Evolutionary conservation across 345 rosid genomes (phyloP).

Genomic region (Moricandia moricandioides): DNA sequence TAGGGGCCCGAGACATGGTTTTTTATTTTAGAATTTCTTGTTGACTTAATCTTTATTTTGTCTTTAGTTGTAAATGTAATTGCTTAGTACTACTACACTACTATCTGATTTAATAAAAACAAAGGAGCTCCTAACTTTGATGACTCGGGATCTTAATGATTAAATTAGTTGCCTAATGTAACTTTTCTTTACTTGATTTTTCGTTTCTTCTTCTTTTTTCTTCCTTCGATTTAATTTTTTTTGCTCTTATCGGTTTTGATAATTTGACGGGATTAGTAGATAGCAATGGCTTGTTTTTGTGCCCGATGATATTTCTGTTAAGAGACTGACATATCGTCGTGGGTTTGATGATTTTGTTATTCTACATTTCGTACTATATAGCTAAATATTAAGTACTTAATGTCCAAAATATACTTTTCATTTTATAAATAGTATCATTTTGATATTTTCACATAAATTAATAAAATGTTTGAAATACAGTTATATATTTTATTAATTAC

Average conservation of each 20-base stretch:
- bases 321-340: background rate
- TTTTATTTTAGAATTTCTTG: slow-evolving; percentile 30
- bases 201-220: background rate
- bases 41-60: slow-evolving; percentile 35
- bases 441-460: no score
- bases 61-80: slow-evolving; percentile 25
- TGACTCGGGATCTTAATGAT: slow-evolving; percentile 39
- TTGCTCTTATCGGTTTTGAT: background rate
- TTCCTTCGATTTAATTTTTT: background rate
- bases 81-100: background rate
- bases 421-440: no score
- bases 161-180: slow-evolving; percentile 29
- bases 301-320: slow-evolving; percentile 7
- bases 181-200: slow-evolving; percentile 18
- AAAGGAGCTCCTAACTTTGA: slow-evolving; percentile 31
- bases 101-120: background rate
- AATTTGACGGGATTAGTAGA: background rate
- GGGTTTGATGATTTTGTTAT: background rate
- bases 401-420: background rate
- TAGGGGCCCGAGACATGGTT: slow-evolving; percentile 39
- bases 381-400: background rate
- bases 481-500: no score
- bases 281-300: background rate
- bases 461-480: no score
- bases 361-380: background rate